Conservation (phyloP, 306 rosid species). For the Neltuma alba region DNA sequence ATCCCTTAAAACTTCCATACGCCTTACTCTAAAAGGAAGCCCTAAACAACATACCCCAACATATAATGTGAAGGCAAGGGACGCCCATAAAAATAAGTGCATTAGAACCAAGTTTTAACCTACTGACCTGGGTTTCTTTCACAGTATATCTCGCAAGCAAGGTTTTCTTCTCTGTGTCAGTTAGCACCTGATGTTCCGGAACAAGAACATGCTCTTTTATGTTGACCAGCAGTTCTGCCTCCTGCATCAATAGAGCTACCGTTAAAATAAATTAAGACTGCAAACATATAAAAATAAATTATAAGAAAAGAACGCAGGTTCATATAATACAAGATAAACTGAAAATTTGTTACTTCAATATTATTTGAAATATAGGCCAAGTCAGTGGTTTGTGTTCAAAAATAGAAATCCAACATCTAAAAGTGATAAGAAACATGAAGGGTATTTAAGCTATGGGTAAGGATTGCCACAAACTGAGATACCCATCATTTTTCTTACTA, state of each 20-base stretch:
- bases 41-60: constrained; percentile 54
- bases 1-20: neutral
- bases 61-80: constrained; percentile 57
- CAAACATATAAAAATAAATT: neutral
- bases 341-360: neutral
- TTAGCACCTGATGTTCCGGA: constrained; percentile 66
- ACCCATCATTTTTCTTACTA: too few species aligned
- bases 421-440: too few species aligned
- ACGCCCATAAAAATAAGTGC: constrained; percentile 54
- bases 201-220: constrained; percentile 70
- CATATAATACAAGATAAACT: neutral
- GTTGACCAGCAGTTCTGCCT: constrained; percentile 67
- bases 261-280: neutral
- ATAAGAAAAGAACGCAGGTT: neutral
- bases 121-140: constrained; percentile 80
- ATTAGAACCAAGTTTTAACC: neutral
- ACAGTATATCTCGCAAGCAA: constrained; percentile 84
- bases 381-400: neutral
- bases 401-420: too few species aligned
- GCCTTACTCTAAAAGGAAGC: neutral
- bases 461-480: too few species aligned
- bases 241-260: constrained; percentile 42
- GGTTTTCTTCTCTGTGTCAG: constrained; percentile 72
- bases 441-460: too few species aligned
- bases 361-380: neutral